phyloP scores from a whole-genome alignment of 2,329 filamentous ascomycete genomes.

The Paramyrothecium sp. region DNA sequence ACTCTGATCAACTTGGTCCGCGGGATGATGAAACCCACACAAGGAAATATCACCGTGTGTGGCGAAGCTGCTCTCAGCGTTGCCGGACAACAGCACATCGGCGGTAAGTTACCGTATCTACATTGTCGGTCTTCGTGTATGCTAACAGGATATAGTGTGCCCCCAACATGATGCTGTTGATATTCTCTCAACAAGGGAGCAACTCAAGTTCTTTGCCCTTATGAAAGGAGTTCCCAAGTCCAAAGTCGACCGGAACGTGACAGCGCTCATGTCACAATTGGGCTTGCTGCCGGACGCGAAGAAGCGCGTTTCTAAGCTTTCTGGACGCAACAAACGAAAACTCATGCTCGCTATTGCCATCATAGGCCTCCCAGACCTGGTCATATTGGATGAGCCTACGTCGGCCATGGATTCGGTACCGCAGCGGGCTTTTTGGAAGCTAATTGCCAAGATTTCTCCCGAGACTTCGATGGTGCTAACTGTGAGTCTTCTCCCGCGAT shows the following conservation, averaged over 20 bases:
- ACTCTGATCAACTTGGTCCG: neutral
- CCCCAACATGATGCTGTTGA: conserved; percentile 83
- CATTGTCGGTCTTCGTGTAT: no score
- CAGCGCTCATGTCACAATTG: conserved; percentile 68
- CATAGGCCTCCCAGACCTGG: conserved; percentile 79
- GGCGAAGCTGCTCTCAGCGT: no score
- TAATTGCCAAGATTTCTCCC: conserved; percentile 66
- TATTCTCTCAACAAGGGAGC: conserved; percentile 78
- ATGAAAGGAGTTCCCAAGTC: conserved; percentile 72
- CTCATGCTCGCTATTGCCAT: conserved; percentile 79
- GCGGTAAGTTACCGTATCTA: no score
- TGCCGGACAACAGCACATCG: no score
- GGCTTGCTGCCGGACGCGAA: conserved; percentile 66
- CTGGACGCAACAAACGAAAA: conserved; percentile 85
- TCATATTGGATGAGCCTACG: conserved; percentile 81
- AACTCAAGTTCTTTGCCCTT: conserved; percentile 78
- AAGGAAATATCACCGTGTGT: no score
- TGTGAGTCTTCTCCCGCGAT: conserved; percentile 8
- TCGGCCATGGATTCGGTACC: conserved; percentile 83
- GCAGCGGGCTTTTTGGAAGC: conserved; percentile 86
- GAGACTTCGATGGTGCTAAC: conserved; percentile 77
- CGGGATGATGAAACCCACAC: no score
- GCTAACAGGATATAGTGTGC: no score
- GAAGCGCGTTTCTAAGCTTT: conserved; percentile 72
- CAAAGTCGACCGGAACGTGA: conserved; percentile 71